Percentiles rank a stretch among this genome's conserved stretches.
phyloP scores from a whole-genome alignment of 2,329 filamentous ascomycete species.

The Aspergillus candidus region DNA sequence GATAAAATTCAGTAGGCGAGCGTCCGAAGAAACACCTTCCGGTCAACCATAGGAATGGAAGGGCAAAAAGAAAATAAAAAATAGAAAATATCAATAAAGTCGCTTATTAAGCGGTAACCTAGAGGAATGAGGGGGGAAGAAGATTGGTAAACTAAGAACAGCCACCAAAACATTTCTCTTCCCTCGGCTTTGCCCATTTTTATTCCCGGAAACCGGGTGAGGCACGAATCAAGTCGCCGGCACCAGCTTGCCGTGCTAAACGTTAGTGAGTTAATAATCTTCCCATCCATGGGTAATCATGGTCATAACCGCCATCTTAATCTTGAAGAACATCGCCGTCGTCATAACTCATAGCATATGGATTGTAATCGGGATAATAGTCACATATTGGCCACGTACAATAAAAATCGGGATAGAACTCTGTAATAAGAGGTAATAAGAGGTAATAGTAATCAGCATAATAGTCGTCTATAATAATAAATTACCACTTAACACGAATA shows the following conservation, averaged over 20 bases:
- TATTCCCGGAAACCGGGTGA: conserved; percentile 15
- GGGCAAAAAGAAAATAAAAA: neutral
- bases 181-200: conserved; percentile 11
- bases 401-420: neutral
- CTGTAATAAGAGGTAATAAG: neutral
- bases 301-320: too few relatives aligned
- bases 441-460: neutral
- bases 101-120: neutral
- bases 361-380: too few relatives aligned
- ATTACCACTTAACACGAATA: conserved; percentile 1
- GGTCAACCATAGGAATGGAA: neutral
- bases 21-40: neutral
- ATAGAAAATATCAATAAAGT: neutral
- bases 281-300: too few relatives aligned
- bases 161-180: conserved; percentile 2
- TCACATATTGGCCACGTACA: too few relatives aligned
- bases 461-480: conserved; percentile 2
- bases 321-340: too few relatives aligned
- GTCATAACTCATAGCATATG: too few relatives aligned
- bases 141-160: neutral
- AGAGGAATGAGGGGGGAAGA: neutral
- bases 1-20: conserved; percentile 5
- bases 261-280: conserved; percentile 1
- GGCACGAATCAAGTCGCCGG: conserved; percentile 18
- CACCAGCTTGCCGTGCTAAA: conserved; percentile 14